Base-by-base conservation (phyloP, 2,329 filamentous ascomycete species). In the Triangularia setosa region DNA sequence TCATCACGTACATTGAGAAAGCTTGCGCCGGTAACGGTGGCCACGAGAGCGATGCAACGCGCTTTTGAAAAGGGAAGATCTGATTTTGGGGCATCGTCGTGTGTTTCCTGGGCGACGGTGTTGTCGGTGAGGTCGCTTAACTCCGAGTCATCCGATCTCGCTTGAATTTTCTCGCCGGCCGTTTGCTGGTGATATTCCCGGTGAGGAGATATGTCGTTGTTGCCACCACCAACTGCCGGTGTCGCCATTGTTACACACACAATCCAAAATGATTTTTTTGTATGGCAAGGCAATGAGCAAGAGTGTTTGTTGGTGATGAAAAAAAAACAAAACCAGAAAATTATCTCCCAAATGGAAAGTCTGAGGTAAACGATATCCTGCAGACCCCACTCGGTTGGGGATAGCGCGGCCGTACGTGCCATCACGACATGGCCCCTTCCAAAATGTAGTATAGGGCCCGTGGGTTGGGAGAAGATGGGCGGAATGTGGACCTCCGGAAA, bases 21-120 rank as follows among this genome's bases (percentile, higher is more conserved):
- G 9, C 80, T 81, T 9, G 84, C 84, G 3, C 84, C 84, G 0
- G 83, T 81, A 5, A 85, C 76, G 0, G 83, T 86, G 1, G 79
- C 78, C 4, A 86, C 84, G 11, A 87, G 76, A 4, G 81, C 83
- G 54, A 86, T 82, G 65, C 81, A 81, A 24, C 80, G 77, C n/a
- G 77, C 79, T 69, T 79, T 84, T 23, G 83, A 84, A 25, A 72
- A 71, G 1, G 71, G 69, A 23, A 72, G 64, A 6, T 53, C 57
- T 25, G 52, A 55, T 27, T 24, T 25, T 24, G 48, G 48, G 16
- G 52, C 23, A 6, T 55, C 23, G 14, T 55, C 23, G 52, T 55
- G 52, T 25, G 27, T 57, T 21, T 28, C 58, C 30, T 61, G 58
- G 54, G 65, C 65, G 58, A 54, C 62, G 57, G 35, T 53, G 24